Conservation (phyloP, 1,284 basidiomycete species). For the Singerocomus rubriflavus region DNA sequence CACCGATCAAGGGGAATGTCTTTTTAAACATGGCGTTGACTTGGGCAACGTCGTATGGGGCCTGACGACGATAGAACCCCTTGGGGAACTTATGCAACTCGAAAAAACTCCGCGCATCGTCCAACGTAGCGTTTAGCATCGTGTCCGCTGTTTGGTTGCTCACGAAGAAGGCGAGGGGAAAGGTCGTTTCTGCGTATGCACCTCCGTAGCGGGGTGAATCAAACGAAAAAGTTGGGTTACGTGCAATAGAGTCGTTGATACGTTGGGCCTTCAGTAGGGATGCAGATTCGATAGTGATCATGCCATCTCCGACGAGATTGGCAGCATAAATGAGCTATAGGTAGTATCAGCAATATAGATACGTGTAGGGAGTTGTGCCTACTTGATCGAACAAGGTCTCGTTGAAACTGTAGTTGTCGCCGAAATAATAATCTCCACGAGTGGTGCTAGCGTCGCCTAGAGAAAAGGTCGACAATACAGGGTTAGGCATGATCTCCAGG, state of each 20-base stretch:
- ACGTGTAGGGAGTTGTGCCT: background rate
- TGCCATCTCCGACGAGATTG: constrained; percentile 15
- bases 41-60: constrained; percentile 9
- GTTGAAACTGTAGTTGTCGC: constrained; percentile 27
- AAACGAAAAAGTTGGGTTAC: constrained; percentile 27
- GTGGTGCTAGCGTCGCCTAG: constrained; percentile 29
- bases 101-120: constrained; percentile 20
- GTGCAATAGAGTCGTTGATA: constrained; percentile 28
- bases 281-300: constrained; percentile 21
- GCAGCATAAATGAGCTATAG: constrained; percentile 18
- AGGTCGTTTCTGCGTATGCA: constrained; percentile 23
- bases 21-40: background rate
- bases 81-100: constrained; percentile 19
- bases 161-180: constrained; percentile 30
- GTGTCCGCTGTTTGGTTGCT: constrained; percentile 26
- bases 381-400: constrained; percentile 28
- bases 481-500: too few species aligned
- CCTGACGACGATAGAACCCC: constrained; percentile 25
- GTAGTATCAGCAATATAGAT: background rate
- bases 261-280: constrained; percentile 14
- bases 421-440: constrained; percentile 28
- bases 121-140: constrained; percentile 12
- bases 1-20: background rate
- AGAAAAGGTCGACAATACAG: too few species aligned
- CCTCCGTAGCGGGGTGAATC: constrained; percentile 23